phyloP scores from a whole-genome alignment of 192 early-diverging fungal species.

The Coemansia sp. region DNA sequence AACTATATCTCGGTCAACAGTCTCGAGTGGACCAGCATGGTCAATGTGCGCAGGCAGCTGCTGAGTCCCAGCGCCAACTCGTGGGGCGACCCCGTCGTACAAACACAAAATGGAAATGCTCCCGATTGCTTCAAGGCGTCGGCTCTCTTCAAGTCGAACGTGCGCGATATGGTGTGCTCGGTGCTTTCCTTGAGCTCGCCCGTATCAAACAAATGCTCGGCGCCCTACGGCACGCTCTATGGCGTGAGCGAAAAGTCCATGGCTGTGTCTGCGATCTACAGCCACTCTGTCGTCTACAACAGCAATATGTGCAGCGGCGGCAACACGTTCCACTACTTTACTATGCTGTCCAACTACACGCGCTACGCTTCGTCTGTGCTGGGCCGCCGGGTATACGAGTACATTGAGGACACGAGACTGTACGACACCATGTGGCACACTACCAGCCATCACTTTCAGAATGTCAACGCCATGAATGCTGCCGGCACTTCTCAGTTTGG shows the following conservation, averaged over 20 bases:
- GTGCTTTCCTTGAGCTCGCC: neutral
- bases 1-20: conserved; percentile 25
- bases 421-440: neutral
- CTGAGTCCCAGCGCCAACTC: neutral
- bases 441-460: conserved; percentile 13
- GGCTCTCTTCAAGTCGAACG: conserved; percentile 9
- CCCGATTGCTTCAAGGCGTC: conserved; percentile 3
- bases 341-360: conserved; percentile 33
- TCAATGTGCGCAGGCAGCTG: conserved; percentile 17
- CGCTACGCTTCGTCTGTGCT: conserved; percentile 11
- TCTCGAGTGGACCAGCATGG: conserved; percentile 9
- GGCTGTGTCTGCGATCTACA: conserved; percentile 29
- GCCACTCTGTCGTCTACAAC: conserved; percentile 20
- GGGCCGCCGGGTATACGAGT: conserved; percentile 15
- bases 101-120: neutral
- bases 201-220: conserved; percentile 8
- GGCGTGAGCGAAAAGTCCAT: neutral
- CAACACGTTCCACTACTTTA: conserved; percentile 25
- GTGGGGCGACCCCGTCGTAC: conserved; percentile 6
- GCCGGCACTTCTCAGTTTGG: conserved; percentile 5
- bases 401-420: conserved; percentile 2
- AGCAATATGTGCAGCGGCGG: conserved; percentile 17
- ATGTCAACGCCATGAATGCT: neutral
- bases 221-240: conserved; percentile 38
- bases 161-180: conserved; percentile 9